Base-by-base conservation (phyloP, 805 yeast genomes). In the Teunomyces lycoperdinae region DNA sequence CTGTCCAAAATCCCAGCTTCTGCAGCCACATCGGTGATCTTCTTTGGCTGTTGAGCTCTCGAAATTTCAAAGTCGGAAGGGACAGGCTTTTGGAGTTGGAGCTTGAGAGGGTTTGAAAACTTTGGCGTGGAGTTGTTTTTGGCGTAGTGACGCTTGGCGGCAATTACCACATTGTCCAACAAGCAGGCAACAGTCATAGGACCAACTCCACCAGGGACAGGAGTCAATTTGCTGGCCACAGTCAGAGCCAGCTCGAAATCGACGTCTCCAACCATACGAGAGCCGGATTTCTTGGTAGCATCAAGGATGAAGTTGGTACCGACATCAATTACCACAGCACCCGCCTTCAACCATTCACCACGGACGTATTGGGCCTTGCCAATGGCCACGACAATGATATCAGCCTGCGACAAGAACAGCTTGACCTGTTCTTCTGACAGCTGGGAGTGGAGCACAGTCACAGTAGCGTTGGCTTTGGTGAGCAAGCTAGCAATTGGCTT, bases 191-290 rank as follows among this genome's bases (percentile, higher is more conserved):
- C 92, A 10, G 95, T 87, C 95, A 87, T 87, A 62, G 95, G 95
- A 45, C 95, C 95, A 54, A 87, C 95, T 55, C 95, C 95, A 64
- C 95, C 95, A 45, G 95, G 95, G 49, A 87, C 95, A 8, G 95
- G 95, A n/a, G 95, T 87, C 53, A 87, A 74, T 57, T 77, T 75
- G 6, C 84, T 74, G 4, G 90, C 84, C 53, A 74, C 78, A 45
- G 71, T 68, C 34, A 69, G 64, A 47, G 84, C 81, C 32, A 77
- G 68, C 42, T 76, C 81, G 54, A 75, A 85, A 48, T 85, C 89
- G 48, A 83, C 89, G 62, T 87, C 95, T 50, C 95, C 95, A 46
- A 85, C 90, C 67, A 86, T 74, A 63, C 80, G 79, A 55, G 77
- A 74, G 42, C 94, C 94, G 3, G 84, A 74, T 62, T 86, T 86